These are phyloP conservation scores for Hypericum perforatum DNA, from an alignment of 345 rosid species.

Conservation along the genomic window DNA sequence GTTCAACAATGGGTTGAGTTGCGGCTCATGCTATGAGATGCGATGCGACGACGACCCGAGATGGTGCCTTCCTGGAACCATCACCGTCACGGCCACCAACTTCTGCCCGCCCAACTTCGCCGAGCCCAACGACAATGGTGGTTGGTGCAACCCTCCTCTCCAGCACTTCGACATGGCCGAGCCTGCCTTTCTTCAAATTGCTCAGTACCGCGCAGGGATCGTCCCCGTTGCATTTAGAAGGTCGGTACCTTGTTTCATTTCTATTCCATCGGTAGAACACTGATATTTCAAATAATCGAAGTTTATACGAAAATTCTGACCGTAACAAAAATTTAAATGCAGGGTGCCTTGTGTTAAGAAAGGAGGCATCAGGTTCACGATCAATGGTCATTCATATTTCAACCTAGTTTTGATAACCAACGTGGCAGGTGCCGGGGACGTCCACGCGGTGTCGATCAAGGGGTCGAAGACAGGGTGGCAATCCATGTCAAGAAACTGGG, in stretches of 20 bases:
- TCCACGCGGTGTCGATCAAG: slow-evolving; percentile 43
- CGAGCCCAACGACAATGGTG: slow-evolving; percentile 41
- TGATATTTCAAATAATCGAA: neutral
- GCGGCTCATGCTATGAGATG: slow-evolving; percentile 19
- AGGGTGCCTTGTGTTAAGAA: slow-evolving; percentile 46
- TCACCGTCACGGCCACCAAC: slow-evolving; percentile 18
- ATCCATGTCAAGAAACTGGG: slow-evolving; percentile 61
- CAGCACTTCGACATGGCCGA: slow-evolving; percentile 52
- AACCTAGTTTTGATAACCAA: slow-evolving; percentile 49
- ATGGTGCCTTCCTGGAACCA: slow-evolving; percentile 15
- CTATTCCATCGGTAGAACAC: neutral
- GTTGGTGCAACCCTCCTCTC: slow-evolving; percentile 64
- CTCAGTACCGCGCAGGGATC: slow-evolving; percentile 49
- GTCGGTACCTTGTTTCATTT: slow-evolving; percentile 10
- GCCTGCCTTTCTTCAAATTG: slow-evolving; percentile 50
- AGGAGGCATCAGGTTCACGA: slow-evolving; percentile 50
- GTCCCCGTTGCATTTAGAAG: slow-evolving; percentile 45
- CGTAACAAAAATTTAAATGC: neutral
- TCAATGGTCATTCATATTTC: slow-evolving; percentile 52
- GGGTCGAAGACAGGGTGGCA: slow-evolving; percentile 58
- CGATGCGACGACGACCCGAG: slow-evolving; percentile 15
- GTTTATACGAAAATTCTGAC: too few species aligned
- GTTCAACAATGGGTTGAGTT: slow-evolving; percentile 19
- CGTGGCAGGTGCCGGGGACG: slow-evolving; percentile 60
- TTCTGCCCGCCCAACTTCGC: slow-evolving; percentile 51